A percentile compares a stretch with the other conserved stretches of the same genome.
These are phyloP conservation scores for Ogataea naganishii DNA, from an alignment of 805 yeast species.

Conservation along the genomic window DNA sequence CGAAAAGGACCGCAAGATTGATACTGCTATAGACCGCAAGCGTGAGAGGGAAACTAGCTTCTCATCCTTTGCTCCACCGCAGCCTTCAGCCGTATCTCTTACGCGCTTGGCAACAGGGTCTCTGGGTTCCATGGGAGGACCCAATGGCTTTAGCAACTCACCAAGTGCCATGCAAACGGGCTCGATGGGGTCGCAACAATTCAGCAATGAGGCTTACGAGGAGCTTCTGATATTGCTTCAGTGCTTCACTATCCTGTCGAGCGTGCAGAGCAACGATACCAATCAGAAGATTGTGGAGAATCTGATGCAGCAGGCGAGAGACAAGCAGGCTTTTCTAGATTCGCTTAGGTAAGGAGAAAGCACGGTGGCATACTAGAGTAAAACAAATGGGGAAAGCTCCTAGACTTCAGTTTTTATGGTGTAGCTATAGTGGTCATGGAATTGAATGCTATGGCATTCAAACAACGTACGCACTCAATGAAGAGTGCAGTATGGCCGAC, in stretches of 20 bases:
- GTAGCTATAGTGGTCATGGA: background rate
- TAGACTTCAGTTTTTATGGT: background rate
- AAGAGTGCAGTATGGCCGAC: slow-evolving; percentile 71
- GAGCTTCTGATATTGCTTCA: slow-evolving; percentile 31
- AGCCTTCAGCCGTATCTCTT: too few species aligned
- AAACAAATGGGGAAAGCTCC: too few species aligned
- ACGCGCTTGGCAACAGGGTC: too few species aligned
- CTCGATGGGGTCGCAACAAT: too few species aligned
- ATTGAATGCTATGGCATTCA: background rate
- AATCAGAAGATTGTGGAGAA: slow-evolving; percentile 54
- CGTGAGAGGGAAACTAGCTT: slow-evolving; percentile 8
- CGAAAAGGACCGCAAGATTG: slow-evolving; percentile 28
- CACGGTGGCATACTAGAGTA: too few species aligned
- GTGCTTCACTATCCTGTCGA: slow-evolving; percentile 51
- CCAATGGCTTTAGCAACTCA: too few species aligned
- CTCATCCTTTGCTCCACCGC: too few species aligned
- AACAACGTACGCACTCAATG: slow-evolving; percentile 13
- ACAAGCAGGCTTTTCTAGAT: slow-evolving; percentile 8
- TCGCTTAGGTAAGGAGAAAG: too few species aligned
- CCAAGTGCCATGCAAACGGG: too few species aligned
- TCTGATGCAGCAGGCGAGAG: slow-evolving; percentile 26
- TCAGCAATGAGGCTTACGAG: slow-evolving; percentile 3
- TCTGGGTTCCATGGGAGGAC: too few species aligned
- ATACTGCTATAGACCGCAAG: slow-evolving; percentile 11
- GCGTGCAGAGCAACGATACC: slow-evolving; percentile 44